A percentile compares a stretch with the other conserved stretches of the same genome.
These are phyloP conservation scores for Parsonsia alboflavescens DNA, from an alignment of 257 asterid genomes.

Conservation along the genomic window DNA sequence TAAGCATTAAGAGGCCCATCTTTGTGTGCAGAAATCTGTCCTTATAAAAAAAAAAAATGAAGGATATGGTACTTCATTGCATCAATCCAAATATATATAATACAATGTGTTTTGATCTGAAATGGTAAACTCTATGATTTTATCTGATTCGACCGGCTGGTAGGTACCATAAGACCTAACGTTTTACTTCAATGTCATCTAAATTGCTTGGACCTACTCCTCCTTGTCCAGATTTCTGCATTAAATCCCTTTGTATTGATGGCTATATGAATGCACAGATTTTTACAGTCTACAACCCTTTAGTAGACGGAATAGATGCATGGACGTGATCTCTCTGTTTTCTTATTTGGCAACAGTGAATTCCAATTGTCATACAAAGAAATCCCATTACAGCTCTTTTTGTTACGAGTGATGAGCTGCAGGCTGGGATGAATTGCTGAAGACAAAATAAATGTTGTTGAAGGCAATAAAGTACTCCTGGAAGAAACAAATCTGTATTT, in stretches of 20 bases:
- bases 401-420: not conserved
- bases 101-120: not conserved
- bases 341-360: not conserved
- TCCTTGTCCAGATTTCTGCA: not conserved
- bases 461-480: not conserved
- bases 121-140: not conserved
- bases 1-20: not conserved
- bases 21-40: not conserved
- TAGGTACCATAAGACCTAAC: not conserved
- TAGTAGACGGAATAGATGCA: not conserved
- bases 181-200: not conserved
- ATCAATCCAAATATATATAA: not conserved
- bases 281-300: not conserved
- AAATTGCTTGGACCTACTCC: not conserved
- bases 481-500: conserved; percentile 1
- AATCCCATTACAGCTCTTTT: not conserved
- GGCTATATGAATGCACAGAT: not conserved
- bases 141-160: not conserved
- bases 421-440: not conserved
- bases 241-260: not conserved
- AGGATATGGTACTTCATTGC: not conserved
- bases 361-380: not conserved
- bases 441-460: conserved; percentile 3
- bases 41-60: not conserved
- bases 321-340: not conserved